phyloP scores from a whole-genome alignment of 495 filamentous ascomycete species.

The Annulohypoxylon nitens region DNA sequence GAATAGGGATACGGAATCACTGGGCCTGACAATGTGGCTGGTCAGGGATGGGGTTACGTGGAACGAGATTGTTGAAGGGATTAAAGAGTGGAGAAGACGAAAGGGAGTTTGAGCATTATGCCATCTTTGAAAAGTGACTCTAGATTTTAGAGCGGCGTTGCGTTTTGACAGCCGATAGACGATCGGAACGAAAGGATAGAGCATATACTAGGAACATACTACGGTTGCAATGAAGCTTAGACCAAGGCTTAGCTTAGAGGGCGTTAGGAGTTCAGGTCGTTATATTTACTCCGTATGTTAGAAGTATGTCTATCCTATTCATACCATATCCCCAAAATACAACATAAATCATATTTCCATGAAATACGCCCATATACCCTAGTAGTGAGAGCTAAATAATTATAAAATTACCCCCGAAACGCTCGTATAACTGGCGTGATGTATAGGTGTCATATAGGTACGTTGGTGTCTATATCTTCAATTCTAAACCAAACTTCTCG shows the following conservation, averaged over 20 bases:
- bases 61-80: constrained; percentile 82
- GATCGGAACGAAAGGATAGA: not conserved
- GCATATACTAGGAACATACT: not conserved
- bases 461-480: constrained; percentile 15
- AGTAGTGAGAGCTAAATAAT: not conserved
- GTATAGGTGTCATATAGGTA: constrained; percentile 8
- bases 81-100: constrained; percentile 84
- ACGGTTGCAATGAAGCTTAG: constrained; percentile 11
- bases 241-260: not conserved
- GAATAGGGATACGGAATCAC: constrained; percentile 85
- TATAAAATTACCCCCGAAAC: not conserved
- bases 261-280: constrained; percentile 25
- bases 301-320: constrained; percentile 21
- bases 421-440: constrained; percentile 6
- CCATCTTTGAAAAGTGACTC: not conserved
- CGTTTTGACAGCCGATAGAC: constrained; percentile 3
- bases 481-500: constrained; percentile 4
- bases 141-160: constrained; percentile 3
- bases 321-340: constrained; percentile 4
- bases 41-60: constrained; percentile 84
- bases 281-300: constrained; percentile 21
- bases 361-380: constrained; percentile 23
- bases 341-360: constrained; percentile 2
- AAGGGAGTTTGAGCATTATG: constrained; percentile 58
- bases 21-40: constrained; percentile 86